These are phyloP conservation scores for Uromyces viciae-fabae DNA, from an alignment of 1,284 basidiomycete species.

Conservation along the genomic window DNA sequence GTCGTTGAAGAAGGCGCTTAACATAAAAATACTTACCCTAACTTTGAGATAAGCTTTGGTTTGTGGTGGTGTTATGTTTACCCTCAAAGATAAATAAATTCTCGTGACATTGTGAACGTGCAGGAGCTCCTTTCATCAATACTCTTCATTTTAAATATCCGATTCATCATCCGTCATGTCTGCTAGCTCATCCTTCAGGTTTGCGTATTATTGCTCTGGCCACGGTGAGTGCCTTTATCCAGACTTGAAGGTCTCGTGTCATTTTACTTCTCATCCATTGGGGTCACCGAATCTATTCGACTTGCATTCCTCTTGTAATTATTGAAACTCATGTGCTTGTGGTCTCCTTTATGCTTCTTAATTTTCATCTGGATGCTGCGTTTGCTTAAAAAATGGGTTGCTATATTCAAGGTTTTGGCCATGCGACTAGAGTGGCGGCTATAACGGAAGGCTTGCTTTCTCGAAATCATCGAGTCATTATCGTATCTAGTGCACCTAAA, in stretches of 20 bases:
- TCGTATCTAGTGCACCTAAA: conserved; percentile 51
- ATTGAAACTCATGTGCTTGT: neutral
- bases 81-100: no score
- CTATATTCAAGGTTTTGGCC: conserved; percentile 46
- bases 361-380: no score
- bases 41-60: no score
- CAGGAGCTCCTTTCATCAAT: no score
- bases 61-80: no score
- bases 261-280: no score
- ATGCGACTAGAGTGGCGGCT: conserved; percentile 51
- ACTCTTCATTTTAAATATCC: no score
- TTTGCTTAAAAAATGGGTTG: no score
- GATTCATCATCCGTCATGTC: neutral
- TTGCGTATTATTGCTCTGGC: conserved; percentile 39
- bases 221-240: conserved; percentile 26
- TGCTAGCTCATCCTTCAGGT: conserved; percentile 11
- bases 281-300: neutral
- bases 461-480: conserved; percentile 49
- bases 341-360: neutral
- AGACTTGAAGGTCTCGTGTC: neutral
- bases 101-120: no score
- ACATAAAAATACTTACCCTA: no score
- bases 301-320: neutral
- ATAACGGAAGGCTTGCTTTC: conserved; percentile 49
- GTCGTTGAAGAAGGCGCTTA: no score